Evolutionary conservation across 352 stramenopile species (phyloP).

Genomic region (Globisporangium sylvaticum): DNA sequence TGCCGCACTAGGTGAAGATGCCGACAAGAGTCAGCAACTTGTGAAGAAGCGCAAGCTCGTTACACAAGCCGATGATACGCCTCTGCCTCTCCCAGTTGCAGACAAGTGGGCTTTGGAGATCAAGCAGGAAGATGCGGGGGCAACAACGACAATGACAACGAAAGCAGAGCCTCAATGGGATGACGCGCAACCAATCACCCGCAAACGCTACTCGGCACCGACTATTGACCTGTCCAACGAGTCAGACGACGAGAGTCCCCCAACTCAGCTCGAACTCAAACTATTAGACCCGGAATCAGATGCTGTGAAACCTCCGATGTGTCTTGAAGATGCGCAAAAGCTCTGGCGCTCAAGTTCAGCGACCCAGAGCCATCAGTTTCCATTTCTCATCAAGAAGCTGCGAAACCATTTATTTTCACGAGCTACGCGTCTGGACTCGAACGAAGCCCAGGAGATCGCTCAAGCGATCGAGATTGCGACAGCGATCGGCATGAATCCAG

Average conservation of each 20-base stretch:
- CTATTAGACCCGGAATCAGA: constrained; percentile 24
- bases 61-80: background rate
- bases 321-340: constrained; percentile 15
- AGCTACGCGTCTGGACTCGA: constrained; percentile 6
- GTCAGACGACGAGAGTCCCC: constrained; percentile 1
- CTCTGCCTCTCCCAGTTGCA: background rate
- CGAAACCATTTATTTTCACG: constrained; percentile 21
- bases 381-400: constrained; percentile 21
- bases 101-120: background rate
- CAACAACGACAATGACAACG: background rate
- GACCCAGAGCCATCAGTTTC: constrained; percentile 22
- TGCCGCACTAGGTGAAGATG: too few species aligned
- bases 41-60: background rate
- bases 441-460: constrained; percentile 20
- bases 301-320: constrained; percentile 9
- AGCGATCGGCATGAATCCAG: constrained; percentile 20
- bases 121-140: constrained; percentile 8
- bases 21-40: background rate
- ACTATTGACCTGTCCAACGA: background rate
- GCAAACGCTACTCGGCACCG: constrained; percentile 13
- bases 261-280: constrained; percentile 17
- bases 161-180: background rate
- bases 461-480: constrained; percentile 19
- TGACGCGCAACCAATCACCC: background rate
- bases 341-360: constrained; percentile 11